Evolutionary conservation across 768 basidiomycete genomes (phyloP).

Genomic region (Tylopilus sp.): DNA sequence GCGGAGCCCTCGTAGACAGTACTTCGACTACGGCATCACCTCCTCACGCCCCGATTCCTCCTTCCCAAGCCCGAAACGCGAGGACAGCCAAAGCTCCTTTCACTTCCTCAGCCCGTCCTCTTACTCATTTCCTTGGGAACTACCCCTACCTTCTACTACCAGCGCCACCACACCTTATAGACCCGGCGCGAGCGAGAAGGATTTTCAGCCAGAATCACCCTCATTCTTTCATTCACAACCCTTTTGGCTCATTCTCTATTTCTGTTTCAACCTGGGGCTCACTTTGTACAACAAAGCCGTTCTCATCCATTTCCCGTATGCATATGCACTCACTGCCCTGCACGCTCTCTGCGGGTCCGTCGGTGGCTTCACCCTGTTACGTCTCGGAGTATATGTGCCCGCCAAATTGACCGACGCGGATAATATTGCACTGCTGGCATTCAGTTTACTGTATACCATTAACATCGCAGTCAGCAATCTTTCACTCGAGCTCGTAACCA

Average conservation of each 20-base stretch:
- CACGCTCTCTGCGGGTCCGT: constrained; percentile 85
- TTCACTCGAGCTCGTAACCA: constrained; percentile 82
- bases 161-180: constrained; percentile 1
- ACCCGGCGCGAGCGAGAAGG: constrained; percentile 3
- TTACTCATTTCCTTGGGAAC: constrained; percentile 19
- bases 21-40: constrained; percentile 22
- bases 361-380: constrained; percentile 69
- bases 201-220: constrained; percentile 7
- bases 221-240: constrained; percentile 30
- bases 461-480: constrained; percentile 96
- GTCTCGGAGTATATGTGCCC: constrained; percentile 55
- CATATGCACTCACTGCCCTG: constrained; percentile 90
- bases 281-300: constrained; percentile 96
- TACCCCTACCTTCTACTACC: constrained; percentile 12
- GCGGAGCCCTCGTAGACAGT: constrained; percentile 14
- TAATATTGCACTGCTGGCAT: constrained; percentile 64
- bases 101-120: constrained; percentile 1
- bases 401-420: constrained; percentile 49
- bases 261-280: constrained; percentile 84
- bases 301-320: constrained; percentile 89
- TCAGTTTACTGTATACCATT: constrained; percentile 87
- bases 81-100: background rate
- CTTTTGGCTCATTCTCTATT: constrained; percentile 80
- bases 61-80: constrained; percentile 2
- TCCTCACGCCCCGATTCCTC: background rate